These are phyloP conservation scores for Sanguinoderma infundibulare DNA, from an alignment of 1,284 basidiomycete genomes.

Conservation along the genomic window DNA sequence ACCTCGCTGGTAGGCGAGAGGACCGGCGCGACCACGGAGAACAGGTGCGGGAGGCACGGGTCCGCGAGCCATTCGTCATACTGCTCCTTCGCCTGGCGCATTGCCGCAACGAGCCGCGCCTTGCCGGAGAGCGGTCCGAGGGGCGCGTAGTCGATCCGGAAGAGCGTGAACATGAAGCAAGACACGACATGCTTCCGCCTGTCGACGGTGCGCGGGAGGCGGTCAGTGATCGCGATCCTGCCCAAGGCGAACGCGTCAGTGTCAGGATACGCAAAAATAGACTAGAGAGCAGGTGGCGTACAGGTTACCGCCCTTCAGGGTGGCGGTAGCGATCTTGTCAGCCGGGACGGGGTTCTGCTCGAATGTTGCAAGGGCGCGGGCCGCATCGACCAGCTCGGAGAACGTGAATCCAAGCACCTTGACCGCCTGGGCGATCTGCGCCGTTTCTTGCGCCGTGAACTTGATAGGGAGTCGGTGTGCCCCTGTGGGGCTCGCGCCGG, in stretches of 20 bases:
- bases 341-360: background rate
- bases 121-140: background rate
- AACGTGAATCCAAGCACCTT: background rate
- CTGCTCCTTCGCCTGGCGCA: background rate
- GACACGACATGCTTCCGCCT: background rate
- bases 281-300: background rate
- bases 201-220: background rate
- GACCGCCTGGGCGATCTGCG: background rate
- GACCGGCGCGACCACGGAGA: background rate
- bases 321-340: background rate
- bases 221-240: background rate
- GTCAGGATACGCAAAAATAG: background rate
- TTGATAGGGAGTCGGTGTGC: background rate
- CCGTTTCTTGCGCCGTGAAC: background rate
- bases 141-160: background rate
- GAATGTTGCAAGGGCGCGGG: background rate
- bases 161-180: background rate
- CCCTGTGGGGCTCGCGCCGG: background rate
- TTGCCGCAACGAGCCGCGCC: background rate
- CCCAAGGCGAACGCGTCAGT: background rate
- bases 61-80: background rate
- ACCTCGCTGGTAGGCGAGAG: background rate
- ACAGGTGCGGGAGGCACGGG: background rate
- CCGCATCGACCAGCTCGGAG: background rate
- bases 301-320: background rate